Conservation (phyloP, 768 basidiomycete genomes). For the Macrocybe gigantea region DNA sequence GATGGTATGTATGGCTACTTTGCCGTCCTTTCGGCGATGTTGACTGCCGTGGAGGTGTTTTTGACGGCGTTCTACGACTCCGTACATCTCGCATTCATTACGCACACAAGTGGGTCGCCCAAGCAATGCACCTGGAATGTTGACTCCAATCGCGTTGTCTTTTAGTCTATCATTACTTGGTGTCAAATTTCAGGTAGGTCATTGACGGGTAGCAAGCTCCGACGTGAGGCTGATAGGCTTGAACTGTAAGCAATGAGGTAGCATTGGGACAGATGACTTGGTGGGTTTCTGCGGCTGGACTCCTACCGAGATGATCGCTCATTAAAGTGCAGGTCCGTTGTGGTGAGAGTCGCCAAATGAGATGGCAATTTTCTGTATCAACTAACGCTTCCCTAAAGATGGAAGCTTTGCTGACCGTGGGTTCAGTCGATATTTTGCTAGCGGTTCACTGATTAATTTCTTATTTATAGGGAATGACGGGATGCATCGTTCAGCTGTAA, state of each 20-base stretch:
- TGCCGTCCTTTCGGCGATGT: background rate
- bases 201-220: background rate
- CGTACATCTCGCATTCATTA: slow-evolving; percentile 40
- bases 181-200: slow-evolving; percentile 13
- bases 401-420: slow-evolving; percentile 41
- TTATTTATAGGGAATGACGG: slow-evolving; percentile 38
- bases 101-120: slow-evolving; percentile 35
- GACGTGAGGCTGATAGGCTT: too few relatives aligned
- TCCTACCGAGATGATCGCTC: too few relatives aligned
- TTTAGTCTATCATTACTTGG: slow-evolving; percentile 13
- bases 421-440: slow-evolving; percentile 3
- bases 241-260: background rate
- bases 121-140: slow-evolving; percentile 1
- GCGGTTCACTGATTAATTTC: background rate
- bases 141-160: background rate
- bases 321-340: slow-evolving; percentile 24
- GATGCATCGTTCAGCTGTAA: slow-evolving; percentile 45
- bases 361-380: background rate
- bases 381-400: slow-evolving; percentile 20
- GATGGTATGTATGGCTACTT: slow-evolving; percentile 2
- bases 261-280: slow-evolving; percentile 5
- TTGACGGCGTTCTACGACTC: slow-evolving; percentile 37
- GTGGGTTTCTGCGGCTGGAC: background rate
- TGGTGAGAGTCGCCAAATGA: slow-evolving; percentile 20
- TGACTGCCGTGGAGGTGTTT: slow-evolving; percentile 26